These are phyloP conservation scores for Cucurbita moschata DNA, from an alignment of 306 rosid species.

Conservation along the genomic window DNA sequence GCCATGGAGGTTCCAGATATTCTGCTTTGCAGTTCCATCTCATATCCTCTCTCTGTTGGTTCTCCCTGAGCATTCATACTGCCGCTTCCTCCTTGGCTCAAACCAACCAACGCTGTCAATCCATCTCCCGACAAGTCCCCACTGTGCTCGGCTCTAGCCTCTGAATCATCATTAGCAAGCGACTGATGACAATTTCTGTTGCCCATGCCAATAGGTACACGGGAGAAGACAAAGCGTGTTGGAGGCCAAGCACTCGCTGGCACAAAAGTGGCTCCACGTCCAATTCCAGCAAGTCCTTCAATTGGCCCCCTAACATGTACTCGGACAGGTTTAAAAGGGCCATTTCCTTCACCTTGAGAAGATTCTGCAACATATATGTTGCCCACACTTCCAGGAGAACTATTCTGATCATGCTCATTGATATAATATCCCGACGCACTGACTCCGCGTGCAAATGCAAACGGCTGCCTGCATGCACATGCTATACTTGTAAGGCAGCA, in stretches of 20 bases:
- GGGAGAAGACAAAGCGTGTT: conserved; percentile 90
- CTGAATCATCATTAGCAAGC: conserved; percentile 87
- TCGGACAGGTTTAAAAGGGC: conserved; percentile 64
- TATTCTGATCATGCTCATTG: conserved; percentile 70
- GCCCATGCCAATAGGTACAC: conserved; percentile 79
- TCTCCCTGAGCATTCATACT: conserved; percentile 48
- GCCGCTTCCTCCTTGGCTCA: conserved; percentile 66
- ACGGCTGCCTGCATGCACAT: conserved; percentile 79
- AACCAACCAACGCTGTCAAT: conserved; percentile 86
- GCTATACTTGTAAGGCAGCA: conserved; percentile 66
- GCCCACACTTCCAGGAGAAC: conserved; percentile 46
- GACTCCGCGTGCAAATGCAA: conserved; percentile 54
- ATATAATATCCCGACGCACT: conserved; percentile 43
- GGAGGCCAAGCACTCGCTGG: conserved; percentile 78
- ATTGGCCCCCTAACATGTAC: conserved; percentile 83
- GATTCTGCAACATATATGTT: conserved; percentile 72
- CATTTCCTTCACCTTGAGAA: conserved; percentile 60
- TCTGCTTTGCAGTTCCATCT: conserved; percentile 55
- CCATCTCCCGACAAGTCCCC: conserved; percentile 88
- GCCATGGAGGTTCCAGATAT: conserved; percentile 46
- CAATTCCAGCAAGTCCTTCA: conserved; percentile 97
- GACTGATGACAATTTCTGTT: conserved; percentile 74
- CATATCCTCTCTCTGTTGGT: conserved; percentile 59
- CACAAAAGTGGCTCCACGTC: conserved; percentile 82
- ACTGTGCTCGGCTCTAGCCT: conserved; percentile 59